phyloP scores from a whole-genome alignment of 192 early-diverging fungal genomes.

The Phycomyces nitens region DNA sequence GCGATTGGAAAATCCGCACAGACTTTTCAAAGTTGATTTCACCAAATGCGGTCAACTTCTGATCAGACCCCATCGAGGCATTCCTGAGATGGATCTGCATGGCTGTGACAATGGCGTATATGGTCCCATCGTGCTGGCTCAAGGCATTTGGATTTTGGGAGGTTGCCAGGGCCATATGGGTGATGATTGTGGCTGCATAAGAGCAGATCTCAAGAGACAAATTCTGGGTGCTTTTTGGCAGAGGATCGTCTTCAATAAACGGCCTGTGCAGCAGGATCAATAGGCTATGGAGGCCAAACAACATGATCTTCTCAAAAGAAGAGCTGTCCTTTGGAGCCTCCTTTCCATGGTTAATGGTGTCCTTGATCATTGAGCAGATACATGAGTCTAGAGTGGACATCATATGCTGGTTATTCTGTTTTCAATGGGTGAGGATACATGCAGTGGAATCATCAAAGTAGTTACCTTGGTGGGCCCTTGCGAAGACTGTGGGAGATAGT shows the following conservation, averaged over 20 bases:
- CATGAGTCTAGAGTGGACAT: not conserved
- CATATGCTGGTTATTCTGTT: not conserved
- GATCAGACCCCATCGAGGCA: not conserved
- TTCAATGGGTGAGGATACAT: not conserved
- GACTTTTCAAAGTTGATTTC: constrained; percentile 1
- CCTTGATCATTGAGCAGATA: not conserved
- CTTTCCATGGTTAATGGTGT: not conserved
- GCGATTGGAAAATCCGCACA: not conserved
- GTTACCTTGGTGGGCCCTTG: too few relatives aligned
- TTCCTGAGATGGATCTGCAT: not conserved
- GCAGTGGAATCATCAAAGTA: too few relatives aligned
- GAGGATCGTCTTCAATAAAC: not conserved
- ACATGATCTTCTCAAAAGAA: not conserved
- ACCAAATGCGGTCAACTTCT: not conserved
- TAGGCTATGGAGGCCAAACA: not conserved
- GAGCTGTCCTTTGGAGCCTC: not conserved
- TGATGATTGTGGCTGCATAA: not conserved
- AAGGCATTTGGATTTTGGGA: not conserved
- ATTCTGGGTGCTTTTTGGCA: not conserved
- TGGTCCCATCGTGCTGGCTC: not conserved
- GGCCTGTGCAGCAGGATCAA: not conserved
- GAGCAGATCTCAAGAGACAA: not conserved
- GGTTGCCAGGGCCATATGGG: not conserved
- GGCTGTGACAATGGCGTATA: not conserved
- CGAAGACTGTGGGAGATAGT: not conserved